A percentile compares a stretch with the other conserved stretches of the same genome.
These are phyloP conservation scores for Cardiospermum halicacabum DNA, from an alignment of 345 rosid species.

Conservation along the genomic window DNA sequence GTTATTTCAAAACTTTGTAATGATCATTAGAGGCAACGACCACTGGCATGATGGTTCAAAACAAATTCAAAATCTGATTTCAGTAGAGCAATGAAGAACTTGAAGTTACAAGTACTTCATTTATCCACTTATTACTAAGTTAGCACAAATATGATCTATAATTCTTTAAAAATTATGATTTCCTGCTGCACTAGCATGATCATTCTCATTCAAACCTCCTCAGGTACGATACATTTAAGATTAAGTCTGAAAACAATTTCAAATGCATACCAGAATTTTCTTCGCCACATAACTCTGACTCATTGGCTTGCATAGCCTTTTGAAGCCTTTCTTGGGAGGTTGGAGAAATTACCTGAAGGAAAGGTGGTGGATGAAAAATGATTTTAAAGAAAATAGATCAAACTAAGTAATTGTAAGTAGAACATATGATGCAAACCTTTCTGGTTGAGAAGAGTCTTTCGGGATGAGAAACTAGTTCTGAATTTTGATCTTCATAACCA, in stretches of 20 bases:
- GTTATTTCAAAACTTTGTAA: not conserved
- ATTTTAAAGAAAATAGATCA: not conserved
- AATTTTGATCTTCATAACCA: conserved; percentile 18
- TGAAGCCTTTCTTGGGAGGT: conserved; percentile 61
- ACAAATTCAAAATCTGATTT: not conserved
- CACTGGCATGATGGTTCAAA: not conserved
- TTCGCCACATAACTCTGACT: conserved; percentile 37
- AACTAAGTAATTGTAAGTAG: not conserved
- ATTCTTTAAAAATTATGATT: not conserved
- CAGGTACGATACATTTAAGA: not conserved
- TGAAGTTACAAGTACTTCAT: not conserved
- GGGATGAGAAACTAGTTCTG: conserved; percentile 34
- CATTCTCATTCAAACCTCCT: not conserved
- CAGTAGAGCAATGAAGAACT: not conserved
- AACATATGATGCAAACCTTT: conserved; percentile 42
- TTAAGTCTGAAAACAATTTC: not conserved
- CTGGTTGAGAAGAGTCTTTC: conserved; percentile 57
- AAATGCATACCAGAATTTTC: conserved; percentile 45
- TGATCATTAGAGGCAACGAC: not conserved
- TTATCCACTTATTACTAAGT: not conserved
- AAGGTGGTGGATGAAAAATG: conserved; percentile 18
- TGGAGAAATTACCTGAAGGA: conserved; percentile 75
- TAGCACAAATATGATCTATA: not conserved
- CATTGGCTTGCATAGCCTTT: conserved; percentile 50
- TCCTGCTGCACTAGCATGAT: not conserved